Evolutionary conservation across 306 rosid species (phyloP).

Genomic region (Sophora flavescens): DNA sequence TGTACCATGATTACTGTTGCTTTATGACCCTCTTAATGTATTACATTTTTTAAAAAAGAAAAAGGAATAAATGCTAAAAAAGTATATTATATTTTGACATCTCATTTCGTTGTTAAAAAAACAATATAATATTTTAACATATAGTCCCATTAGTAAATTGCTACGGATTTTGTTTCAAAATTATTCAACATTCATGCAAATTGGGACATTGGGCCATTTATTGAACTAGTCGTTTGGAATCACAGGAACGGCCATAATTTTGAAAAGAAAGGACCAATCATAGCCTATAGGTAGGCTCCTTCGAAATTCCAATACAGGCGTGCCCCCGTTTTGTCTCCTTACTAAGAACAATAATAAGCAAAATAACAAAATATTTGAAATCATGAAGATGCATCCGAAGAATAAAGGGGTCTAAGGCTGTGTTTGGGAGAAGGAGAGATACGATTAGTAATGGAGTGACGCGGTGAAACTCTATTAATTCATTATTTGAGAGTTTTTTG

Average conservation of each 20-base stretch:
- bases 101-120: no score
- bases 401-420: not conserved
- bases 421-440: no score
- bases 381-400: not conserved
- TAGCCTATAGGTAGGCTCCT: not conserved
- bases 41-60: no score
- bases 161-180: not conserved
- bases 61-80: no score
- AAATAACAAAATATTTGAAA: not conserved
- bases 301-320: constrained; percentile 1
- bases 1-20: no score
- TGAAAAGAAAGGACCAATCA: not conserved
- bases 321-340: not conserved
- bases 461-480: no score
- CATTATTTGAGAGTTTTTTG: no score
- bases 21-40: no score
- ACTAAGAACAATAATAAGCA: not conserved
- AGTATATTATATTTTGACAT: no score
- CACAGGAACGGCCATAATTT: not conserved
- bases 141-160: not conserved
- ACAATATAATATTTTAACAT: no score
- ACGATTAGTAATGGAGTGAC: no score
- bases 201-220: not conserved
- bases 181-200: not conserved
- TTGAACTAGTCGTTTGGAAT: not conserved